These are phyloP conservation scores for Colletotrichum horii DNA, from an alignment of 2,329 filamentous ascomycete species.

Conservation along the genomic window DNA sequence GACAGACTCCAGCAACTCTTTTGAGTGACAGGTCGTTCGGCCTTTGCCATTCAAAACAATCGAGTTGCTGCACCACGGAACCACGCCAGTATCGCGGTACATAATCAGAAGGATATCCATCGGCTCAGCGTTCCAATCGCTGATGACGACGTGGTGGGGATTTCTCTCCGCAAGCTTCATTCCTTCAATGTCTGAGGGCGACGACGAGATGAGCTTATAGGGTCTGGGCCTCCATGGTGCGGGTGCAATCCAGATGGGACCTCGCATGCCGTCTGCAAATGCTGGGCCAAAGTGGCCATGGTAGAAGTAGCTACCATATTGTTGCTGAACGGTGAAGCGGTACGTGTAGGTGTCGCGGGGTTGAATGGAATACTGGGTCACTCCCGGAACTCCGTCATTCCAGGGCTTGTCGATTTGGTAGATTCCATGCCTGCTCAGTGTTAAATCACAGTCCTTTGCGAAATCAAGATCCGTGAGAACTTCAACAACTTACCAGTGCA, in stretches of 20 bases:
- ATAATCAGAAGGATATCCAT: slow-evolving; percentile 12
- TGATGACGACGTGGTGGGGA: slow-evolving; percentile 8
- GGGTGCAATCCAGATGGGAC: slow-evolving; percentile 13
- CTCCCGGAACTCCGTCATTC: slow-evolving; percentile 15
- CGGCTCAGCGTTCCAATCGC: slow-evolving; percentile 15
- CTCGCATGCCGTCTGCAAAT: slow-evolving; percentile 17
- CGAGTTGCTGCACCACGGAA: slow-evolving; percentile 15
- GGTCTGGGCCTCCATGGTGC: slow-evolving; percentile 11
- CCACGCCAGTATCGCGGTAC: slow-evolving; percentile 10
- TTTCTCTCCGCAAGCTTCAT: slow-evolving; percentile 7
- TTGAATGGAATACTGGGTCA: slow-evolving; percentile 14
- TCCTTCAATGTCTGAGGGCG: background rate
- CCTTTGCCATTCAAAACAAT: slow-evolving; percentile 17
- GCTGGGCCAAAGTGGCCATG: slow-evolving; percentile 9
- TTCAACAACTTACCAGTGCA: slow-evolving; percentile 4
- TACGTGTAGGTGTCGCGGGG: slow-evolving; percentile 12
- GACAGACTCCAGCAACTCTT: background rate
- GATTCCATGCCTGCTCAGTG: background rate
- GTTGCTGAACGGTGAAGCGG: slow-evolving; percentile 6
- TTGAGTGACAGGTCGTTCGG: background rate
- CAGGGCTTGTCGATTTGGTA: slow-evolving; percentile 13
- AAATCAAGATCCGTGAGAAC: background rate
- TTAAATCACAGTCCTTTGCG: background rate
- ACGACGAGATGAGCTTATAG: slow-evolving; percentile 7
- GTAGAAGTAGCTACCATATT: slow-evolving; percentile 15